phyloP scores from a whole-genome alignment of 495 filamentous ascomycete species.

The Aspergillus sclerotiicarbonarius region DNA sequence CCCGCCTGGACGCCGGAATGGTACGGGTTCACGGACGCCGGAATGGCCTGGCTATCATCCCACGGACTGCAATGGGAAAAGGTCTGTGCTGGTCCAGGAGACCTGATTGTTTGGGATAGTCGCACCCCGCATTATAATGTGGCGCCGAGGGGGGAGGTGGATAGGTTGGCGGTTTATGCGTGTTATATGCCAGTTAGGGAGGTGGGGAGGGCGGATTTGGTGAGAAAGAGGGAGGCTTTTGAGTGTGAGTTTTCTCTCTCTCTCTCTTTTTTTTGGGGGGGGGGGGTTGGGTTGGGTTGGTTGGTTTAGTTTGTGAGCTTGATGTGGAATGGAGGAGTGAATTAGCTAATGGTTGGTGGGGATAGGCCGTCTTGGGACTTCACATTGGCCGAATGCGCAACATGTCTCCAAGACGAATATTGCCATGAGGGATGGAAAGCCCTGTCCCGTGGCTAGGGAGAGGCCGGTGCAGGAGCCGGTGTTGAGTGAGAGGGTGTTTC shows the following conservation, averaged over 20 bases:
- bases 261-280: background rate
- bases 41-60: conserved; percentile 39
- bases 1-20: conserved; percentile 38
- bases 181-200: conserved; percentile 39
- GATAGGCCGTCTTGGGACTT: conserved; percentile 28
- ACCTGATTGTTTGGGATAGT: conserved; percentile 45
- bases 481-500: conserved; percentile 31
- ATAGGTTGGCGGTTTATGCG: conserved; percentile 33
- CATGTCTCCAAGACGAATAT: conserved; percentile 32
- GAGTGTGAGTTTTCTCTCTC: conserved; percentile 24
- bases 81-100: conserved; percentile 40
- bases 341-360: background rate
- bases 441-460: conserved; percentile 19
- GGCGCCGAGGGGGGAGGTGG: conserved; percentile 21
- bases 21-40: conserved; percentile 39
- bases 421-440: conserved; percentile 29
- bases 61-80: conserved; percentile 37
- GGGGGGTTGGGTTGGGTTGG: too few species aligned
- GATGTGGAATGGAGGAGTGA: too few species aligned
- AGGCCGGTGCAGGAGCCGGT: conserved; percentile 26
- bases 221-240: conserved; percentile 37
- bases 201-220: conserved; percentile 32
- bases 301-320: too few species aligned
- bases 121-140: conserved; percentile 41
- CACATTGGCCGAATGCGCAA: conserved; percentile 37